phyloP scores from a whole-genome alignment of 257 asterid genomes.

The Gentiana macrophylla region DNA sequence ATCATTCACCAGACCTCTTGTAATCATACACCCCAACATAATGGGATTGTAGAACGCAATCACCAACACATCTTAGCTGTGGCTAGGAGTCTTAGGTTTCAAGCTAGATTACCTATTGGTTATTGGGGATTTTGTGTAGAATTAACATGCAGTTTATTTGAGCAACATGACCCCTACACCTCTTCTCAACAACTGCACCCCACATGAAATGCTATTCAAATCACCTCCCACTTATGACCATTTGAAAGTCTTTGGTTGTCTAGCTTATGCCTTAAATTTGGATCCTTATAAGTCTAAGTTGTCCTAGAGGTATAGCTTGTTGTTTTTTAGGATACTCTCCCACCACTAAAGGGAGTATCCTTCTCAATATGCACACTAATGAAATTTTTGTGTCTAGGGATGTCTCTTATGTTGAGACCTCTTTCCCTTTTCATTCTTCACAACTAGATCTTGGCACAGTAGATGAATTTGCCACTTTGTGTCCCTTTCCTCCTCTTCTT shows the following conservation, averaged over 20 bases:
- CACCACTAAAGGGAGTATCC: not conserved
- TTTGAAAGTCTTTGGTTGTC: too few species aligned
- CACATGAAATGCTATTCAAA: not conserved
- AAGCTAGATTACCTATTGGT: not conserved
- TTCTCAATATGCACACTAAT: not conserved
- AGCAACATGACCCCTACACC: not conserved
- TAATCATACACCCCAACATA: not conserved
- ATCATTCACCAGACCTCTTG: not conserved
- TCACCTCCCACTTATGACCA: not conserved
- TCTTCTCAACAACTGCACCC: not conserved
- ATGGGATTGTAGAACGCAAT: not conserved
- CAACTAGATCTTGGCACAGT: too few species aligned
- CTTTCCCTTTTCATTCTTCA: not conserved
- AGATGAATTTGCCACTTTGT: too few species aligned
- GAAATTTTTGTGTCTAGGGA: not conserved
- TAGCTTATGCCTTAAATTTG: too few species aligned
- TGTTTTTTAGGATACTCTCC: not conserved
- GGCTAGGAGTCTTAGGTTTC: not conserved
- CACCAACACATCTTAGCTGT: too few species aligned
- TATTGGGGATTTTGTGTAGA: not conserved
- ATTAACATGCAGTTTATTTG: not conserved
- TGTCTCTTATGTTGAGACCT: not conserved
- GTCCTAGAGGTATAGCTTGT: not conserved
- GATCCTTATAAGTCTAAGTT: not conserved
- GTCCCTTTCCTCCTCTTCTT: too few species aligned